Evolutionary conservation across 2,329 filamentous ascomycete genomes (phyloP), one percentile per base, ranked within the genome.

Genomic region (Ophiostoma pallidulum): DNA sequence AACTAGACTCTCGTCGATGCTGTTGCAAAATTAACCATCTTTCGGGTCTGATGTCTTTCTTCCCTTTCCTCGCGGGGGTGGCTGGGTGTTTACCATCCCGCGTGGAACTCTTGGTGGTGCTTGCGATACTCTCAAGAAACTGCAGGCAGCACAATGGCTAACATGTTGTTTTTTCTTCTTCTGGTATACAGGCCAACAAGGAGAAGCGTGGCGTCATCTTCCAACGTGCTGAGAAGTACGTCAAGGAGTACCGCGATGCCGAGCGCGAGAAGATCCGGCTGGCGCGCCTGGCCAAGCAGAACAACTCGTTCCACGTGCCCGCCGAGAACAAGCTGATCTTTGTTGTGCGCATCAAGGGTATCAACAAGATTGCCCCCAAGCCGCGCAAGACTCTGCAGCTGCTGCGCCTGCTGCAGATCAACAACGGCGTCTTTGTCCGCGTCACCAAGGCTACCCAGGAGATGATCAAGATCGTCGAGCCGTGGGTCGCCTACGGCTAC

Each of bases 331-430:
- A 95, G 77, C 78, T 98, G 66, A 89, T 91, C 76, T 98, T 98
- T 71, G 82, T 98, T 64, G 76, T 97, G 73, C 91, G 92, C 71
- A 98, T 98, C 81, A 98, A 98, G 88, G 92, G 83, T 82, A 97
- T 98, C 89, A 97, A 97, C 87, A 98, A 98, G 86, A 97, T 98
- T 65, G 83, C 94, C 69, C 92, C 92, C 63, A 97, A 98, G 86
- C 94, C 94, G 73, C 90, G 92, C 80, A 98, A 98, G 84, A 97
- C 95, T 67, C 83, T 98, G 63, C 92, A 98, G 77, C 87, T 98
- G 54, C 90, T 98, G 70, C 91, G 92, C 79, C 88, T 98, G 59
- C 84, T 98, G 65, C 92, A 98, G 80, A 98, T 98, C 86, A 98
- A 98, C 87, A 97, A 95, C 73, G 92, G 91, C 73, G 88, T 96